Percentiles rank a stretch among this genome's conserved stretches.
These are phyloP conservation scores for Fulvia fulva DNA, from an alignment of 2,329 filamentous ascomycete species.

Conservation along the genomic window DNA sequence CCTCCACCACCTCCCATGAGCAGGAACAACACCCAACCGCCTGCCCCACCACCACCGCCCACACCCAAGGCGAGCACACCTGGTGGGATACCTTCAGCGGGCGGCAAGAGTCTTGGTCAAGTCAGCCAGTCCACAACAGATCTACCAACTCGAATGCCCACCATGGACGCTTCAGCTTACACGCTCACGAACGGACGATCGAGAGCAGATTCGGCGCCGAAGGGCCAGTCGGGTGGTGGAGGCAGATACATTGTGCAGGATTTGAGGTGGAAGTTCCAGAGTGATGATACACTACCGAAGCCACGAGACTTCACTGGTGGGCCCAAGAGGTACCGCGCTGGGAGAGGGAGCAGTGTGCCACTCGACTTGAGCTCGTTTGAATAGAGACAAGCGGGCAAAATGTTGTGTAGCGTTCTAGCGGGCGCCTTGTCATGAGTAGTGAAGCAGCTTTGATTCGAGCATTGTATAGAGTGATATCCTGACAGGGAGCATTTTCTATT, in stretches of 20 bases:
- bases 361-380: slow-evolving; percentile 68
- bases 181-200: slow-evolving; percentile 39
- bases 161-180: slow-evolving; percentile 29
- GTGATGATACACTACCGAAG: slow-evolving; percentile 76
- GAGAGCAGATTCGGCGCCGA: slow-evolving; percentile 18
- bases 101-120: slow-evolving; percentile 21
- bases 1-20: slow-evolving; percentile 41
- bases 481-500: no score
- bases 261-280: slow-evolving; percentile 78
- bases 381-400: slow-evolving; percentile 19
- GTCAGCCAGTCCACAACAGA: slow-evolving; percentile 3
- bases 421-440: background rate
- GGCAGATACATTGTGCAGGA: slow-evolving; percentile 48
- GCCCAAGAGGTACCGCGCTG: slow-evolving; percentile 77
- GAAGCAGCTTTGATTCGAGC: background rate
- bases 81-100: slow-evolving; percentile 28
- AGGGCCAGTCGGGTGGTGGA: slow-evolving; percentile 18
- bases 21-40: slow-evolving; percentile 27
- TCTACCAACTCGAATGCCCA: slow-evolving; percentile 8
- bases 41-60: slow-evolving; percentile 32
- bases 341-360: slow-evolving; percentile 89
- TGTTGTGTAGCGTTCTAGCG: slow-evolving; percentile 5
- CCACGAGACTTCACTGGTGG: slow-evolving; percentile 76
- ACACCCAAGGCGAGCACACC: slow-evolving; percentile 26
- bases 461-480: background rate